Conservation (phyloP, 2,329 filamentous ascomycete genomes). For the Coleophoma crateriformis region DNA sequence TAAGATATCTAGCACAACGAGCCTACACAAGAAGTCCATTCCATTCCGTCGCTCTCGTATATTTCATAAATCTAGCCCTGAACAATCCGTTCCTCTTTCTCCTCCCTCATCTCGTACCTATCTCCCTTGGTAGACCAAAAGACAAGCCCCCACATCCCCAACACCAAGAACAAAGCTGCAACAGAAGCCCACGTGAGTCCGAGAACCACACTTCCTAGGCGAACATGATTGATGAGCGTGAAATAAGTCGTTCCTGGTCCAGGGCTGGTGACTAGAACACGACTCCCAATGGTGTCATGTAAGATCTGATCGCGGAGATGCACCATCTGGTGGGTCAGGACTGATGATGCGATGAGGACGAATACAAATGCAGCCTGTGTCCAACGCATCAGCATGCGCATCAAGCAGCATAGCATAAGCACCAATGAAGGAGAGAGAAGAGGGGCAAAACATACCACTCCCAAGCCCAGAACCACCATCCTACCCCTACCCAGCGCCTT, state of each 20-base stretch:
- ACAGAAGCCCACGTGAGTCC: background rate
- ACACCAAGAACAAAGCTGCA: background rate
- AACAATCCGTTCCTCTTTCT: background rate
- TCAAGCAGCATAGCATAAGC: background rate
- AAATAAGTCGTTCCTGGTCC: too few relatives aligned
- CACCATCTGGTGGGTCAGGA: background rate
- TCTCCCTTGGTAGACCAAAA: background rate
- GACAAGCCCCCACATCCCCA: background rate
- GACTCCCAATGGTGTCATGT: background rate
- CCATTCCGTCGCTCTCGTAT: background rate
- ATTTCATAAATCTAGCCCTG: background rate
- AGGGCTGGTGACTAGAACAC: too few relatives aligned
- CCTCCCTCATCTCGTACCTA: background rate
- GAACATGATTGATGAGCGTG: too few relatives aligned
- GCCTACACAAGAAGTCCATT: too few relatives aligned
- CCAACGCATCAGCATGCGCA: background rate
- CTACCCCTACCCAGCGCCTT: too few relatives aligned
- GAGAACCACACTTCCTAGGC: background rate
- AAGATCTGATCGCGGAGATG: background rate
- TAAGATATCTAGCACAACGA: too few relatives aligned
- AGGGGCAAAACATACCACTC: too few relatives aligned
- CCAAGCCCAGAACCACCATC: too few relatives aligned
- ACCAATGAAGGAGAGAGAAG: background rate
- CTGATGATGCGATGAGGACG: background rate
- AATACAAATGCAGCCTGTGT: background rate